Evolutionary conservation across 2,329 filamentous ascomycete genomes (phyloP), one percentile per base, ranked within the genome.

Genomic region (Onygenales sp.): DNA sequence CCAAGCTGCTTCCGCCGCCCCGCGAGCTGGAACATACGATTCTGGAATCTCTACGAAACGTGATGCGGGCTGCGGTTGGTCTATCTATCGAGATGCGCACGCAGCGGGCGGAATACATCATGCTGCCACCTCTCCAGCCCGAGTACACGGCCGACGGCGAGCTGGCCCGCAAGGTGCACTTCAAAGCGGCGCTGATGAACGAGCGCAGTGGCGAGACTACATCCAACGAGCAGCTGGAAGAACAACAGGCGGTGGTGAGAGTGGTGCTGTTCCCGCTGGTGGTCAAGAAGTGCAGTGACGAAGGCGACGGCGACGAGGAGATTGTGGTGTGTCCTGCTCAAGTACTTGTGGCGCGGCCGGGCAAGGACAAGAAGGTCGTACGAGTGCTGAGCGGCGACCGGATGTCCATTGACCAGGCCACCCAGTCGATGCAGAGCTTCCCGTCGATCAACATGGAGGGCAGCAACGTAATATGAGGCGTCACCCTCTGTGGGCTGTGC

Each of bases 61-160:
- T 98, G 50, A 84, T 98, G 72, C 83, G 83, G 60, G 83, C 92
- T 57, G 93, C 94, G 0, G 93, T 96, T 49, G 86, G 88, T 55
- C 81, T 98, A 9, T 90, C 90, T 1, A 84, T 98, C 60, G 91
- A 96, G 74, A 98, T 98, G 93, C 90, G 93, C 67, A 94, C 87
- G 13, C 93, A 98, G 69, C 84, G 89, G 55, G 90, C 93, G 39
- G 93, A 97, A 74, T 98, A 95, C 75, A 93, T 95, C 76, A 98
- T 98, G 92, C 83, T 97, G 14, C 92, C 93, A 32, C 93, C 93
- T 4, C 78, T 95, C 53, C 89, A 93, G 69, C 93, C 93, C 21
- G 90, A 96, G 69, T 97, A 95, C 71, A 91, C 97, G 70, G 86
- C 84, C 62, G 89, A 93, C 58, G 93, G 93, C 61, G 92, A 97